Evolutionary conservation across 345 rosid genomes (phyloP), one percentile per base, ranked within the genome.

Genomic region (Lumnitzera racemosa): DNA sequence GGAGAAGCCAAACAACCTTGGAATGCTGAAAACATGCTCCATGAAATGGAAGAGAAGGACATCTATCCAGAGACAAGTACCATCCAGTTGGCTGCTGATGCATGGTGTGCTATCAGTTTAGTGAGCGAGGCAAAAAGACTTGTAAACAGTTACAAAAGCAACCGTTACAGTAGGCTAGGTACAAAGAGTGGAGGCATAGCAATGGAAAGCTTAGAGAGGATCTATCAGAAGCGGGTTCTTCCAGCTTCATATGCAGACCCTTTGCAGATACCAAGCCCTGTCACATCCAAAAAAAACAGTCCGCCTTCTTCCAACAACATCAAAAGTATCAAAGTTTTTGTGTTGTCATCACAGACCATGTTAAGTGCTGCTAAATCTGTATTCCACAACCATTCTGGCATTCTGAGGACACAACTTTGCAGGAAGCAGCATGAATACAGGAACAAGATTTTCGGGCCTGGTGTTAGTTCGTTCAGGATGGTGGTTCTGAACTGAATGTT

Each of bases 1-100:
- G 91, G 90, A 57, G 96, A 91, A 74, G 87, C 85, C 13, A 89
- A 78, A 54, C 95, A 80, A 68, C 98, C 98, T 2, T 69, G 89
- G 90, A 80, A 80, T 78, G 95, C 87, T 6, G 95, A 86, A 76
- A 90, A 88, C 54, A 64, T 90, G 66, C 41, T 90, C 62, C 77
- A 76, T 67, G 53, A 61, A 14, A 90, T 90, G 91, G 79, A 86
- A 72, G 80, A 77, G 61, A 79, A 68, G 48, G 66, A 88, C 7
- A 72, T 92, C 58, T 49, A 47, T 58, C 87, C 91, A 2, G 71
- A 67, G 49, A 77, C 61, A 62, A 82, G 82, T 76, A 87, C 91
- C 4, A 52, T 84, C 61, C 85, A 84, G 75, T 90, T 87, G 41
- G 74, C 87, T 62, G 83, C 84, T 24, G 90, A 92, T 61, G 88